Base-by-base conservation (phyloP, 2,329 filamentous ascomycete genomes). In the Fusarium proliferatum region DNA sequence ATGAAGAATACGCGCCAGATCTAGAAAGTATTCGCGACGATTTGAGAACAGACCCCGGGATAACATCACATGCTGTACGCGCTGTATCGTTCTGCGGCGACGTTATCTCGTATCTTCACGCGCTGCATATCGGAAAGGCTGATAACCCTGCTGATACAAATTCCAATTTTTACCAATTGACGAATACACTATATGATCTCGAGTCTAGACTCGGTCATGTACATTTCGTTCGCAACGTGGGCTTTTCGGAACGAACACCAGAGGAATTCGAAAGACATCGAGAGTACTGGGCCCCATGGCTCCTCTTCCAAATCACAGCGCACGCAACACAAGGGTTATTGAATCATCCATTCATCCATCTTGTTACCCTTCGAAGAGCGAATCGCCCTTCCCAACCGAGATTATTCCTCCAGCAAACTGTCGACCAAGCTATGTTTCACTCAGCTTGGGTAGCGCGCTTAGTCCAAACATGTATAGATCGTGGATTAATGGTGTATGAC, bases 381-480 rank as follows among this genome's bases (percentile, higher is more conserved):
- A 72, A 64, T 19, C 58, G 69, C 4, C 61, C 72, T 1, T 71
- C 68, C 15, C 75, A 75, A 2, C 75, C 75, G 0, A 60, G 75
- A 2, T 26, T 76, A 0, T 77, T 77, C 23, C 26, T 77, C 0
- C 75, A 77, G 11, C 65, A 73, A 15, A 76, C 75, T 1, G 73
- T 77, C 2, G 75, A 77, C 7, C 75, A 77, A 4, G 75, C 75
- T 2, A 64, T 77, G 53, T 77, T 75, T n/a, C 74, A 77, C 34
- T 76, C 71, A 12, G 69, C 67, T 1, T 77, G 75, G 75, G 75
- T 77, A 10, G 62, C 66, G 1, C 49, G 73, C 3, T 42, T 77
- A 21, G 58, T 76, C 1, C 71, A 77, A 28, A 77, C 74, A 17
- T 76, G 75, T 17, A 51, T 76, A 28, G 75, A 76, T 28, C 48